Base-by-base conservation (phyloP, 345 rosid species). In the Garcia nutans region DNA sequence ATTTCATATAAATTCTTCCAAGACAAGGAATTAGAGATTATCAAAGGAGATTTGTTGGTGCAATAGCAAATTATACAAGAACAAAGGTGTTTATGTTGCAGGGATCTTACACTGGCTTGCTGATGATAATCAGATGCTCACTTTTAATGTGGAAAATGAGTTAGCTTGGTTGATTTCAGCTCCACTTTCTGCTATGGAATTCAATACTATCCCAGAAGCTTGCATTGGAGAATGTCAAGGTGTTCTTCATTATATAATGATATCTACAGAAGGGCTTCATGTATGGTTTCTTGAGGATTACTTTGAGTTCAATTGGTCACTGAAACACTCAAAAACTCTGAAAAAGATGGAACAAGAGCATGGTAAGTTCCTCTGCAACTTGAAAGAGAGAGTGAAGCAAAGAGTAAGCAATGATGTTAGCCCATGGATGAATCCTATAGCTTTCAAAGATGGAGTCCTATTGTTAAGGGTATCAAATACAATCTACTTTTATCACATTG, bases 51-150 rank as follows among this genome's bases (percentile, higher is more conserved):
- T 72, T 12, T 86, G 87, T 61, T 50, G 67, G 52, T 78, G 86
- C 55, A 61, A 62, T 5, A 55, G 61, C 57, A 60, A 60, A 5
- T 41, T 84, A 10, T 58, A 55, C 75, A 82, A 82, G 75, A 86
- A 80, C 76, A 81, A 73, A 54, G 86, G 87, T 28, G 2, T 79
- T 49, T 81, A 57, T 47, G 56, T 75, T 45, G 78, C 75, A 59
- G 86, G 87, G 55, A 42, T 81, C 56, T 33, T 86, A 24, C 84
- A 84, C 65, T 86, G 89, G 89, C 75, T 84, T 52, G 80, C 86
- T 17, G 63, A 74, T 71, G 83, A 77, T 20, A 80, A 80, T 45
- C 61, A 82, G 64, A 75, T 86, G 65, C 84, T 86, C 19, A 68
- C 84, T 3, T 84, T 84, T 23, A 56, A 71, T 16, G 56, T 80